These are phyloP conservation scores for Cucurbita ficifolia DNA, from an alignment of 306 rosid genomes.

Conservation along the genomic window DNA sequence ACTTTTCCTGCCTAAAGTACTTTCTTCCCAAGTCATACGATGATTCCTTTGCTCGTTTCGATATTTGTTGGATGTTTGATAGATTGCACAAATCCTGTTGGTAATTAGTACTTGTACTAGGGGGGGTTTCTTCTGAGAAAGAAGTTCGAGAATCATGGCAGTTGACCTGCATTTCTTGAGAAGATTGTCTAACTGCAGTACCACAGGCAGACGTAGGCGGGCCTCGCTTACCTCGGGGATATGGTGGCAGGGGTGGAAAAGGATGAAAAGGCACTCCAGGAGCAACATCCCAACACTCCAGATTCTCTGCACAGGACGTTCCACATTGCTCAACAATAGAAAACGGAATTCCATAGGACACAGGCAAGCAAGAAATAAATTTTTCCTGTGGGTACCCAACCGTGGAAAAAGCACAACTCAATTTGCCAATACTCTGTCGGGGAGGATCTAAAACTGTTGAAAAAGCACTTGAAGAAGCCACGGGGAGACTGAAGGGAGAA, in stretches of 20 bases:
- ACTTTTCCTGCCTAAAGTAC: conserved; percentile 78
- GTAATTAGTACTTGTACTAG: conserved; percentile 36
- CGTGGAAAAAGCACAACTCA: conserved; percentile 19
- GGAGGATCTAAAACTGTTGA: conserved; percentile 18
- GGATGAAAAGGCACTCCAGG: conserved; percentile 86
- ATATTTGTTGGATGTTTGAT: conserved; percentile 13
- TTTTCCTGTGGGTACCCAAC: conserved; percentile 66
- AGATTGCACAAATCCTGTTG: conserved; percentile 16
- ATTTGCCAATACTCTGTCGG: conserved; percentile 17
- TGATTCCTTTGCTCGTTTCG: conserved; percentile 38
- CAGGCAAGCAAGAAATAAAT: conserved; percentile 53
- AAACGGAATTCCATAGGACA: conserved; percentile 76
- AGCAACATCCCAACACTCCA: conserved; percentile 55
- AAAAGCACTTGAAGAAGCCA: conserved; percentile 22
- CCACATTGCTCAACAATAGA: conserved; percentile 51
- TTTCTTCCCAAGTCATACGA: conserved; percentile 48
- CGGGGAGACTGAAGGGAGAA: conserved; percentile 28
- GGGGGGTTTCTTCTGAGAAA: conserved; percentile 34
- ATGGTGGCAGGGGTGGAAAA: conserved; percentile 79
- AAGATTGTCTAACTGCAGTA: conserved; percentile 17
- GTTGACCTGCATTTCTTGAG: conserved; percentile 24
- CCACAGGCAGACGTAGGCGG: conserved; percentile 19
- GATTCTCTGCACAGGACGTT: conserved; percentile 35
- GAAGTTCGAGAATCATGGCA: conserved; percentile 16
- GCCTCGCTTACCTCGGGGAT: conserved; percentile 35